phyloP scores from a whole-genome alignment of 768 basidiomycete species.

The Tremella yokohamensis region DNA sequence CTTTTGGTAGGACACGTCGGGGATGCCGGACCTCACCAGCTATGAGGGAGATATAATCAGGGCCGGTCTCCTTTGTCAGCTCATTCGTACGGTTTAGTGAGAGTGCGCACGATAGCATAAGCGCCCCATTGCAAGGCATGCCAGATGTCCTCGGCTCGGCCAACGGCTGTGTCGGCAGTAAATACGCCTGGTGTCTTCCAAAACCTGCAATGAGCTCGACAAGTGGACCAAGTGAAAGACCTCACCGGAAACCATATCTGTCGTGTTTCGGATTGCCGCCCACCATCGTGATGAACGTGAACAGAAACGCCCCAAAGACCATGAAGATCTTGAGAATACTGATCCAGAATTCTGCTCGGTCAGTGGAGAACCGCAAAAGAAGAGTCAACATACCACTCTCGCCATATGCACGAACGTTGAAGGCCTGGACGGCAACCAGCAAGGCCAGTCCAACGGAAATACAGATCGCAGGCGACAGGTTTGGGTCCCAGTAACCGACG shows the following conservation, averaged over 20 bases:
- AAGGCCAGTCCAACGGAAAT: slow-evolving; percentile 24
- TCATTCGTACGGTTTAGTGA: background rate
- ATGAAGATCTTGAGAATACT: slow-evolving; percentile 53
- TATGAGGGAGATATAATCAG: slow-evolving; percentile 28
- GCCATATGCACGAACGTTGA: slow-evolving; percentile 17
- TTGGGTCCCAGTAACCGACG: slow-evolving; percentile 27
- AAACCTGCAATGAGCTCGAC: slow-evolving; percentile 4
- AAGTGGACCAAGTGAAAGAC: slow-evolving; percentile 21
- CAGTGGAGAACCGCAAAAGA: background rate
- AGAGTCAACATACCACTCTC: slow-evolving; percentile 2
- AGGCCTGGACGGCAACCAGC: slow-evolving; percentile 11
- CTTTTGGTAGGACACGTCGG: slow-evolving; percentile 25
- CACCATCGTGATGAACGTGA: slow-evolving; percentile 63
- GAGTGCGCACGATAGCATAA: slow-evolving; percentile 19
- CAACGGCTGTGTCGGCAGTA: background rate
- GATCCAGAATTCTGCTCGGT: slow-evolving; percentile 23
- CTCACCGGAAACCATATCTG: slow-evolving; percentile 50
- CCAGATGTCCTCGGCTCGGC: slow-evolving; percentile 18
- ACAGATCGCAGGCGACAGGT: slow-evolving; percentile 26
- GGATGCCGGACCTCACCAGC: slow-evolving; percentile 29
- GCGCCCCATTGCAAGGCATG: slow-evolving; percentile 18
- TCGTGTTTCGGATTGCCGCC: slow-evolving; percentile 58
- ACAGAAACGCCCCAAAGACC: slow-evolving; percentile 56
- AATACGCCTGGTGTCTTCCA: too few relatives aligned
- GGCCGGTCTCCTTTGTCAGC: slow-evolving; percentile 11